Base-by-base conservation (phyloP, 2,329 filamentous ascomycete species). In the Trichophyton verrucosum region DNA sequence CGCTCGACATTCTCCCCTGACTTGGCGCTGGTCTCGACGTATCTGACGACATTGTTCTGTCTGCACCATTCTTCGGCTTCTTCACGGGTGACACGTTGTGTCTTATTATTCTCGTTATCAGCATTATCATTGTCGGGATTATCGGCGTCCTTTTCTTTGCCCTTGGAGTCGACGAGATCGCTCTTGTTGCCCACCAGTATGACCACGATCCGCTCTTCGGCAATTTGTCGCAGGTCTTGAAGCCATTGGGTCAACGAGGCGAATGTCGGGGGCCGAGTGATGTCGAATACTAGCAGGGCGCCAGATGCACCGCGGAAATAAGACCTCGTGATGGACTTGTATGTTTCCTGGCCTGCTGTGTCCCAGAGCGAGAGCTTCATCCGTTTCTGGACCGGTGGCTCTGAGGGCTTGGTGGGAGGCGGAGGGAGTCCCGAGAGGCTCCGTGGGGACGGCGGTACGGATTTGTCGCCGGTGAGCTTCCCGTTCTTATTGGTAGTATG, bases 291-390 rank as follows among this genome's bases (percentile, higher is more conserved):
- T 27, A 99, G 83, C 13, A 99, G 81, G 3, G 86, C 86, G 36
- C 86, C 86, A 0, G 81, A 84, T 44, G 86, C 86, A 68, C 91
- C 91, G 59, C 91, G 87, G 75, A 96, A 96, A 77, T 96, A 96
- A 64, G 88, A 94, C 60, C 92, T 82, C 7, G 92, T 97, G 62
- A 97, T 94, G 51, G 88, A 92, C 74, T 96, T 96, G 80, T 97
- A 97, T 11, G 91, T 96, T 78, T 97, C 92, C 74, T 97, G 92
- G 27, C 92, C 92, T 15, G 92, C 92, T 0, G 92, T 97, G 72
- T 96, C 92, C 92, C 92, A 97, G 9, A 97, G 80, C 51, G 86
- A 90, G 3, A 96, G 82, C 76, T 96, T 96, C 91, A 96, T 96
- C 77, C 92, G 87, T 84, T 83, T 83, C 67, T 84, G 82, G 49